Evolutionary conservation across 805 yeast species (phyloP).

Genomic region (Candida lessepsii): DNA sequence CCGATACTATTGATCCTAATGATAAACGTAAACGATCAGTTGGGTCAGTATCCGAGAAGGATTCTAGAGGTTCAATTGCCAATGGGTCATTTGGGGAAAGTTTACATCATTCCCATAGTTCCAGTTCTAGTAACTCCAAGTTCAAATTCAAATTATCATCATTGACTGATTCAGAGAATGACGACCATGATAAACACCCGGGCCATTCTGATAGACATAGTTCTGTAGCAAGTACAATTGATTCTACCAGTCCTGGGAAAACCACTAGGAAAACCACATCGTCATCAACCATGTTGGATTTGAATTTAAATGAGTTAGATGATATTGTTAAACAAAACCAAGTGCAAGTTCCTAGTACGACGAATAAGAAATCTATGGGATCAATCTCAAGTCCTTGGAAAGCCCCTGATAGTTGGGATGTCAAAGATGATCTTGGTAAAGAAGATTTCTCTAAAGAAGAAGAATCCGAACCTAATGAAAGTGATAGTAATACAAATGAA

Average conservation of each 20-base stretch:
- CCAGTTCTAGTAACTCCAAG: slow-evolving; percentile 18
- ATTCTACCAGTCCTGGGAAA: slow-evolving; percentile 7
- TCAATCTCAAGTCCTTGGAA: slow-evolving; percentile 28
- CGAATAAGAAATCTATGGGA: not conserved
- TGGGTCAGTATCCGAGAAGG: not conserved
- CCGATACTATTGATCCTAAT: slow-evolving; percentile 16
- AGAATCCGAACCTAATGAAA: not conserved
- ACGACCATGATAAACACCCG: slow-evolving; percentile 5
- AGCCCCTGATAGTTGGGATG: slow-evolving; percentile 53
- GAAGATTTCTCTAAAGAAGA: not conserved
- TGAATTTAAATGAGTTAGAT: slow-evolving; percentile 12
- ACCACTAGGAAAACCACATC: slow-evolving; percentile 9
- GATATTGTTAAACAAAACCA: slow-evolving; percentile 12
- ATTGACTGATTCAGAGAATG: slow-evolving; percentile 14
- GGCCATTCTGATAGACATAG: slow-evolving; percentile 1
- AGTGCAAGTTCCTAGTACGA: not conserved
- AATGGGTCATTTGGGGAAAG: slow-evolving; percentile 8
- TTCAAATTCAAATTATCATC: slow-evolving; percentile 40
- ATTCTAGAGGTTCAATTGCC: not conserved
- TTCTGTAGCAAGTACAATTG: slow-evolving; percentile 3
- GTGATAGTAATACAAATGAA: not conserved
- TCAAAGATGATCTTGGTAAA: slow-evolving; percentile 24
- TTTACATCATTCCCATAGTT: slow-evolving; percentile 19
- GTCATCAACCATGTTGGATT: slow-evolving; percentile 8
- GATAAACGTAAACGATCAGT: slow-evolving; percentile 2